Evolutionary conservation across 805 yeast genomes (phyloP).

Genomic region (Dipodascus geniculatus): DNA sequence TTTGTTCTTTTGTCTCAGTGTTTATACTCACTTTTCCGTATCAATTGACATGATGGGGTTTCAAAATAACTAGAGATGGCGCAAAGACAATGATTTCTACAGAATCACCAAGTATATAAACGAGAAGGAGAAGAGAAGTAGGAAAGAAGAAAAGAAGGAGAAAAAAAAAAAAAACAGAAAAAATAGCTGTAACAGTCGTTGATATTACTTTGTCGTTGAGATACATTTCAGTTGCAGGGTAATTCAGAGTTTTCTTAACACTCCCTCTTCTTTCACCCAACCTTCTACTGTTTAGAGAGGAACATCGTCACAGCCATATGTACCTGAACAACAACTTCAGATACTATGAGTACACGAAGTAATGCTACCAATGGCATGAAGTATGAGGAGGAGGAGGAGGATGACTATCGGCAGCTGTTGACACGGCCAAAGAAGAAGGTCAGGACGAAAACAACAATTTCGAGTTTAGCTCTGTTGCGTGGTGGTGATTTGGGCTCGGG

Average conservation of each 20-base stretch:
- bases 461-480: background rate
- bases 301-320: too few species aligned
- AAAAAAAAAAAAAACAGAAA: background rate
- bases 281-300: too few species aligned
- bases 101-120: background rate
- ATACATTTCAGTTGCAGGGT: background rate
- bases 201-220: background rate
- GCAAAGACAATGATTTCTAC: background rate
- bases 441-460: background rate
- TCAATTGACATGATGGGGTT: background rate
- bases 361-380: conserved; percentile 1
- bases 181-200: background rate
- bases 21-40: background rate
- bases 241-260: background rate
- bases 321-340: background rate
- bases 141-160: background rate
- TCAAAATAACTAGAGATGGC: background rate
- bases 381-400: conserved; percentile 7
- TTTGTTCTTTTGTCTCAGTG: background rate
- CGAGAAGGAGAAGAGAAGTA: background rate
- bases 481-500: background rate
- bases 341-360: background rate
- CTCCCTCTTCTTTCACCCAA: background rate
- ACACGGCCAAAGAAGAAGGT: conserved; percentile 6
- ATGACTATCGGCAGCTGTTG: conserved; percentile 6